These are phyloP conservation scores for Apiospora phragmitis DNA, from an alignment of 2,329 filamentous ascomycete genomes.

Conservation along the genomic window DNA sequence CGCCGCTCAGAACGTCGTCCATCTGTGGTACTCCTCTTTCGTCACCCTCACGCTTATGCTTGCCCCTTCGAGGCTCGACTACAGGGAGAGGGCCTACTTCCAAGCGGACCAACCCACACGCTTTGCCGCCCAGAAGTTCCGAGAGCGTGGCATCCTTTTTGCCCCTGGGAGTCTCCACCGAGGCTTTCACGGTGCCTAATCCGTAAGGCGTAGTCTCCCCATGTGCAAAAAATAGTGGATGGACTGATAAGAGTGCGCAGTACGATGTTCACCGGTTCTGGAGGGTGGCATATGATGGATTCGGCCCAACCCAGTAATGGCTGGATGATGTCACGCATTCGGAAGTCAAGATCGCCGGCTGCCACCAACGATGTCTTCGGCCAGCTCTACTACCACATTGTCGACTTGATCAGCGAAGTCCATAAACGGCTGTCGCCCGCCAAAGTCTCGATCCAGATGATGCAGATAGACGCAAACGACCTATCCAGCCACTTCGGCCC, in stretches of 20 bases:
- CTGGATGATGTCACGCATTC: neutral
- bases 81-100: neutral
- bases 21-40: slow-evolving; percentile 18
- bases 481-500: neutral
- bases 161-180: neutral
- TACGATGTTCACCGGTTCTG: neutral
- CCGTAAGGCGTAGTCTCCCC: neutral
- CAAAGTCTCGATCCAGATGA: neutral
- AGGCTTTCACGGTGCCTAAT: neutral
- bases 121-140: neutral
- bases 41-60: slow-evolving; percentile 10
- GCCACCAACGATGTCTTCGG: too few relatives aligned
- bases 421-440: neutral
- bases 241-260: neutral
- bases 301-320: neutral
- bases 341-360: neutral
- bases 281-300: neutral
- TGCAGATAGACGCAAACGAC: neutral
- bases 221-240: too few relatives aligned
- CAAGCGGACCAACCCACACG: neutral
- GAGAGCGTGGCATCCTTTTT: neutral
- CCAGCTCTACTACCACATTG: neutral
- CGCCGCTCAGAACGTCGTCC: slow-evolving; percentile 14
- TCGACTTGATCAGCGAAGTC: neutral
- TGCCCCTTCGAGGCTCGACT: neutral